A percentile compares a stretch with the other conserved stretches of the same genome.
Evolutionary conservation across 768 basidiomycete genomes (phyloP).

Genomic region (Galerina marginata): DNA sequence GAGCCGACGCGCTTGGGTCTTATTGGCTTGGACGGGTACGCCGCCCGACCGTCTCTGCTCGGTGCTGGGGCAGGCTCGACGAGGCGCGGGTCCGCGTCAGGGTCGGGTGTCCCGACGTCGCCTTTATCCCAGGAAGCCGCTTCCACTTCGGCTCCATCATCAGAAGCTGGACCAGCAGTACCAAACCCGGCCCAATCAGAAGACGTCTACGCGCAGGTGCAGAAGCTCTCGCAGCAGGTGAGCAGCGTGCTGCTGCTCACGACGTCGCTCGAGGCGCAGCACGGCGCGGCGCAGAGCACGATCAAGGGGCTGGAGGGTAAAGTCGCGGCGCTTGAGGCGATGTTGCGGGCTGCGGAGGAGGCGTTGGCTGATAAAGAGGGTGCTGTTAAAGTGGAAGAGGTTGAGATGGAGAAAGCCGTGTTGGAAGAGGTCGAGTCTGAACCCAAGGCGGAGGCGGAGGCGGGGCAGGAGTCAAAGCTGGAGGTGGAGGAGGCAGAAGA

Average conservation of each 20-base stretch:
- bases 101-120: too few relatives aligned
- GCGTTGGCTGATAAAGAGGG: constrained; percentile 16
- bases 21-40: constrained; percentile 28
- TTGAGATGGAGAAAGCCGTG: constrained; percentile 28
- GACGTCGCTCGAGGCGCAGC: constrained; percentile 75
- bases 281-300: constrained; percentile 75
- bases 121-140: background rate
- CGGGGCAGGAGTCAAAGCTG: background rate
- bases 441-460: background rate
- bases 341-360: constrained; percentile 53
- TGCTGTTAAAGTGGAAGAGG: background rate
- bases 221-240: constrained; percentile 75
- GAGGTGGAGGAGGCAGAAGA: background rate
- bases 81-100: background rate
- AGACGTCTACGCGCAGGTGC: constrained; percentile 61
- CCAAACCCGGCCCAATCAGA: constrained; percentile 12
- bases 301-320: constrained; percentile 73
- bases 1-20: constrained; percentile 64
- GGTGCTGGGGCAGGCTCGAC: too few relatives aligned
- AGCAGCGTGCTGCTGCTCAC: constrained; percentile 78
- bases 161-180: background rate
- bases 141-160: background rate
- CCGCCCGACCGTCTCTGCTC: background rate
- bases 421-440: too few relatives aligned
- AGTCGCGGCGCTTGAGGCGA: constrained; percentile 67